These are phyloP conservation scores for Acidiella bohemica DNA, from an alignment of 495 filamentous ascomycete species.

Conservation along the genomic window DNA sequence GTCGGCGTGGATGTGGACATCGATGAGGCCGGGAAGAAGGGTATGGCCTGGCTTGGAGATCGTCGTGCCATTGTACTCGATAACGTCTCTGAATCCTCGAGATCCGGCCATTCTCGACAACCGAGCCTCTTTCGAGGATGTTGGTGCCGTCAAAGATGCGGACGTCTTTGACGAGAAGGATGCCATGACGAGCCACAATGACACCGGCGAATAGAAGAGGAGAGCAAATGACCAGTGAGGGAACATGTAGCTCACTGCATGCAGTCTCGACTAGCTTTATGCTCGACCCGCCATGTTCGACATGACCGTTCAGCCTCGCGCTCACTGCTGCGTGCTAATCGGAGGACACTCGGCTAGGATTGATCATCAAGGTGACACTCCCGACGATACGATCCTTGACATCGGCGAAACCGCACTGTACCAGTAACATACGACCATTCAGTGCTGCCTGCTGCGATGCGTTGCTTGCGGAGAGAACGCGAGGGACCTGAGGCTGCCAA, in stretches of 20 bases:
- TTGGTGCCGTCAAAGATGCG: constrained; percentile 27
- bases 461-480: too few species aligned
- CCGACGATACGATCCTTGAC: too few species aligned
- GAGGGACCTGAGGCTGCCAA: too few species aligned
- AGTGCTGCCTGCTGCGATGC: too few species aligned
- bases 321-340: too few species aligned
- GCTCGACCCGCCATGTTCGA: too few species aligned
- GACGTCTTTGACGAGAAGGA: constrained; percentile 28
- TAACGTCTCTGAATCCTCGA: constrained; percentile 11
- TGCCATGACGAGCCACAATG: constrained; percentile 15
- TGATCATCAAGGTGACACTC: too few species aligned
- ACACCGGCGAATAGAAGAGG: not conserved
- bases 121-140: constrained; percentile 20
- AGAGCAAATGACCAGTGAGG: not conserved
- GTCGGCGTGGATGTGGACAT: constrained; percentile 27
- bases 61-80: constrained; percentile 5
- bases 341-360: too few species aligned
- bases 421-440: too few species aligned
- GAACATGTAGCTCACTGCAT: not conserved
- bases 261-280: not conserved
- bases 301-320: too few species aligned
- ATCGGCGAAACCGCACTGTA: too few species aligned
- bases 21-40: constrained; percentile 28
- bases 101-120: constrained; percentile 26
- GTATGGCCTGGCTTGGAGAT: constrained; percentile 26